These are phyloP conservation scores for Cladosporium sphaerospermum DNA, from an alignment of 2,329 filamentous ascomycete species.

Conservation along the genomic window DNA sequence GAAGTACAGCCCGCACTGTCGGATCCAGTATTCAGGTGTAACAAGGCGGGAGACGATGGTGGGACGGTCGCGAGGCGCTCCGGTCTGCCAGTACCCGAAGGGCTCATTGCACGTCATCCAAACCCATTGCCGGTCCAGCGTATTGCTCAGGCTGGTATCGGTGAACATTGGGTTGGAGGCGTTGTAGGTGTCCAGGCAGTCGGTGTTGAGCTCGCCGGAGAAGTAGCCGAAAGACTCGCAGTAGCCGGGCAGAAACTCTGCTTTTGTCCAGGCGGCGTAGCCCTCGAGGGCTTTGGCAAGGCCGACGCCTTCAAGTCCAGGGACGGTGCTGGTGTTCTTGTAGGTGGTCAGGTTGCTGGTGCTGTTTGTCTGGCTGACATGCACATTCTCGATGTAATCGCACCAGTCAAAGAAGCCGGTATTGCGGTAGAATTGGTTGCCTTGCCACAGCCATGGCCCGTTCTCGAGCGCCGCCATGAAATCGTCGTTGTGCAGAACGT, in stretches of 20 bases:
- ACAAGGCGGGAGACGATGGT: conserved; percentile 50
- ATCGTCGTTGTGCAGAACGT: conserved; percentile 47
- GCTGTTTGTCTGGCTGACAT: conserved; percentile 24
- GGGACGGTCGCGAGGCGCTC: conserved; percentile 40
- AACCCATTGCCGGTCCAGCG: conserved; percentile 48
- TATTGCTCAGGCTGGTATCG: conserved; percentile 44
- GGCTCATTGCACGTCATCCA: conserved; percentile 61
- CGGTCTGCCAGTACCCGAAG: conserved; percentile 52
- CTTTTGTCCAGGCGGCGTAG: conserved; percentile 50
- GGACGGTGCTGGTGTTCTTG: conserved; percentile 23
- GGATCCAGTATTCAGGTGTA: conserved; percentile 47
- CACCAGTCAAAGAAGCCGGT: conserved; percentile 42
- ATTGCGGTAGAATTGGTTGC: conserved; percentile 41
- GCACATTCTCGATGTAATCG: conserved; percentile 35
- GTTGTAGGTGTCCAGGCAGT: conserved; percentile 52
- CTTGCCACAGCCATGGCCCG: conserved; percentile 55
- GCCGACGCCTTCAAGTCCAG: conserved; percentile 45
- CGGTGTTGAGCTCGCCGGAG: conserved; percentile 35
- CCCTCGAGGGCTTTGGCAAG: conserved; percentile 48
- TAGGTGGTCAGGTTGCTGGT: conserved; percentile 24
- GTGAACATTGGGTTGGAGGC: conserved; percentile 44
- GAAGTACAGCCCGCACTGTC: conserved; percentile 53
- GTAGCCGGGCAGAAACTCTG: conserved; percentile 40
- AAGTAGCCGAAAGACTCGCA: conserved; percentile 48
- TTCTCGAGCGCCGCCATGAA: conserved; percentile 49